Evolutionary conservation across 202 grass and related monocot species (phyloP).

Genomic region (Setaria italica): DNA sequence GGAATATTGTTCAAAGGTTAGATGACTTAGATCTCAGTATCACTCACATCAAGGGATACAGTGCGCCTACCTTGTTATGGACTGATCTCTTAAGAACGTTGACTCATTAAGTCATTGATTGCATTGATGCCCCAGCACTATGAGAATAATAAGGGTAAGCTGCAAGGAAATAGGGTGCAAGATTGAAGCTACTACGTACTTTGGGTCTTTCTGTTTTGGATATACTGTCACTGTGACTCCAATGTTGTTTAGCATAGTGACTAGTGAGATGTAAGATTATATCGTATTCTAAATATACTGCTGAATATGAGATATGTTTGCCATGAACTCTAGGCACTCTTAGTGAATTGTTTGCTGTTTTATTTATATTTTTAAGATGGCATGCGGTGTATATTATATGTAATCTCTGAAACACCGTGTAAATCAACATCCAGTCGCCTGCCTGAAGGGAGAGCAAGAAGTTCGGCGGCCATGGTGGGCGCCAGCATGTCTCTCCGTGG

Average conservation of each 20-base stretch:
- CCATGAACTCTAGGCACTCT: not conserved
- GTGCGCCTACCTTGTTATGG: not conserved
- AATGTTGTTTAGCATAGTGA: constrained; percentile 10
- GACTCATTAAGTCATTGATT: not conserved
- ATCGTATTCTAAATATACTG: not conserved
- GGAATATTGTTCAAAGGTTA: not conserved
- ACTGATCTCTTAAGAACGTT: not conserved
- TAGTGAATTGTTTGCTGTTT: not conserved
- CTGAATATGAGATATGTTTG: not conserved
- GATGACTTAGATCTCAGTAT: not conserved
- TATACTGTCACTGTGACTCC: not conserved
- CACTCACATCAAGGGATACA: not conserved
- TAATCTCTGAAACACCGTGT: not conserved
- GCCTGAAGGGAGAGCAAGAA: constrained; percentile 94
- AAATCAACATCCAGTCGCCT: constrained; percentile 68
- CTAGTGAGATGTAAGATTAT: not conserved
- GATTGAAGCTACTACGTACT: not conserved
- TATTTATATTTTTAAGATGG: constrained; percentile 1
- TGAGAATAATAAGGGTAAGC: not conserved
- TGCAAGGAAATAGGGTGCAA: not conserved
- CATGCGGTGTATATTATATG: not conserved
- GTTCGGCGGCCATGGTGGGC: constrained; percentile 96
- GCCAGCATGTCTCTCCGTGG: constrained; percentile 78
- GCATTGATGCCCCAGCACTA: not conserved
- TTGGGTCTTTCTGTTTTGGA: not conserved